A percentile compares a stretch with the other conserved stretches of the same genome.
Evolutionary conservation across 106 monocot genomes (phyloP).

Genomic region (Dioscorea zingiberensis): DNA sequence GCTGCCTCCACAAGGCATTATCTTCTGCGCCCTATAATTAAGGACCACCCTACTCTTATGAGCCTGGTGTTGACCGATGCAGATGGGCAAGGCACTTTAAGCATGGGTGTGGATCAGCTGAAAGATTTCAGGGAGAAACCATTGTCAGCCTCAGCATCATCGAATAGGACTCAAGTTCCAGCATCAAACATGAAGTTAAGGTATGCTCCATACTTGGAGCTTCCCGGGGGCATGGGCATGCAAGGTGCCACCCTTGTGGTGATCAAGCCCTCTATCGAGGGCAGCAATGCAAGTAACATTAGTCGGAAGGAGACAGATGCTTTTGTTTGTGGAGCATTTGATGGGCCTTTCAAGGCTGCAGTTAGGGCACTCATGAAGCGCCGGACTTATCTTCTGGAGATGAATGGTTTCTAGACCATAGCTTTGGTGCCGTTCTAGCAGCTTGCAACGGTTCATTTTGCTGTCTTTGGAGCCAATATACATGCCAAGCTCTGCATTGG

Average conservation of each 20-base stretch:
- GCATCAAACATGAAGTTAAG: slow-evolving; percentile 75
- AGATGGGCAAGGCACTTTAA: slow-evolving; percentile 68
- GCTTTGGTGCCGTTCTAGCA: not conserved
- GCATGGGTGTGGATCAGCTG: slow-evolving; percentile 61
- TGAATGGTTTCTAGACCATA: slow-evolving; percentile 75
- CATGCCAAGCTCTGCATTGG: too few relatives aligned
- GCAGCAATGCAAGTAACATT: slow-evolving; percentile 9
- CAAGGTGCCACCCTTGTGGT: slow-evolving; percentile 83
- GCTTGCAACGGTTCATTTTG: slow-evolving; percentile 9
- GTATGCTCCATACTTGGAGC: slow-evolving; percentile 63
- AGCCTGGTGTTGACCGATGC: slow-evolving; percentile 74
- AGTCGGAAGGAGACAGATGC: slow-evolving; percentile 56
- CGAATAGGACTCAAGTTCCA: slow-evolving; percentile 71
- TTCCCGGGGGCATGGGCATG: slow-evolving; percentile 54
- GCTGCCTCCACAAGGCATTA: slow-evolving; percentile 85
- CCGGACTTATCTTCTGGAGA: slow-evolving; percentile 70
- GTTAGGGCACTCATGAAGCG: slow-evolving; percentile 59
- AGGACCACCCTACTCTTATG: slow-evolving; percentile 67
- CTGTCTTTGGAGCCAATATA: not conserved
- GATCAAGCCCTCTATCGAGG: slow-evolving; percentile 58
- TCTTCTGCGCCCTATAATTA: slow-evolving; percentile 60
- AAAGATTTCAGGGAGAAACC: slow-evolving; percentile 83
- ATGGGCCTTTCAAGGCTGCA: slow-evolving; percentile 55
- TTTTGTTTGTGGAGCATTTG: slow-evolving; percentile 59
- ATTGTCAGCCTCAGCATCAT: slow-evolving; percentile 54